Evolutionary conservation across 306 rosid genomes (phyloP).

Genomic region (Vicia villosa): DNA sequence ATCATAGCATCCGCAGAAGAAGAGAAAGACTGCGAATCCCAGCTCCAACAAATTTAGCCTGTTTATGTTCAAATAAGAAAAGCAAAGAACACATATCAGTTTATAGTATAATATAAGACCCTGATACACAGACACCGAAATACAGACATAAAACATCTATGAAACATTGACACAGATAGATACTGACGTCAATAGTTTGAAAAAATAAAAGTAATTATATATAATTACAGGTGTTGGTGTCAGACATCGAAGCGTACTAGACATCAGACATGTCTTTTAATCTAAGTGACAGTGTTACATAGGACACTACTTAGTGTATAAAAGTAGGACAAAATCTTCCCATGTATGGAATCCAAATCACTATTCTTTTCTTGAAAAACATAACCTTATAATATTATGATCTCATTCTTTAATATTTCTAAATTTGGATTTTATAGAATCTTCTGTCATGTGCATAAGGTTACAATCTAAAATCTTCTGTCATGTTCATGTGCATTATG

Average conservation of each 20-base stretch:
- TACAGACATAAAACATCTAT: neutral
- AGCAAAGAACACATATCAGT: neutral
- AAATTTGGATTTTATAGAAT: conserved; percentile 23
- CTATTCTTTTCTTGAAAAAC: neutral
- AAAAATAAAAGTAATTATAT: neutral
- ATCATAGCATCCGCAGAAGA: conserved; percentile 96
- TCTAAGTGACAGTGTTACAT: neutral
- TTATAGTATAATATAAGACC: no score
- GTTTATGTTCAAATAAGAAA: conserved; percentile 35
- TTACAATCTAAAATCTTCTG: neutral
- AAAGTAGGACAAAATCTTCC: conserved; percentile 7
- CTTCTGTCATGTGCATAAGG: conserved; percentile 33
- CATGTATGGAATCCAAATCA: neutral
- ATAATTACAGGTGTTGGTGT: neutral
- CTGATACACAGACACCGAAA: no score
- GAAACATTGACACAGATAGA: neutral
- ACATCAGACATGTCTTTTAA: neutral
- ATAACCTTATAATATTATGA: neutral
- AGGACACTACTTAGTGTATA: neutral
- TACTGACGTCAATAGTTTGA: neutral
- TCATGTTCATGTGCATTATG: conserved; percentile 32
- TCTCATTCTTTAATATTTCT: conserved; percentile 28
- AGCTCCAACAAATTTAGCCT: conserved; percentile 85
- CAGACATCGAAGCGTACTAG: neutral
- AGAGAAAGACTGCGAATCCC: conserved; percentile 86